Base-by-base conservation (phyloP, 164 flowering plant genomes). In the Cinnamomum micranthum region DNA sequence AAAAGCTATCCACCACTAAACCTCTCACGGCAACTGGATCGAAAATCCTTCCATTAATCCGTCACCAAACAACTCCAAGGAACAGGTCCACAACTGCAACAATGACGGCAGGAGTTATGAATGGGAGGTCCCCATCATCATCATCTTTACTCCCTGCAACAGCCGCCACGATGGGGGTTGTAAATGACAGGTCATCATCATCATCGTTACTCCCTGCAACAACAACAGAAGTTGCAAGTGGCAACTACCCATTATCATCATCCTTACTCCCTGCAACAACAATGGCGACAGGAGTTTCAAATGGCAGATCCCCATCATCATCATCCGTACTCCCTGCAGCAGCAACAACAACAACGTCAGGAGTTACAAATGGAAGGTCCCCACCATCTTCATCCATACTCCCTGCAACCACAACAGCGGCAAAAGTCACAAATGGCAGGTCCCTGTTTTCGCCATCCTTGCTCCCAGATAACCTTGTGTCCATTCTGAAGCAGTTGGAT, bases 21-120 rank as follows among this genome's bases (percentile, higher is more conserved):
- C 92, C 80, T 65, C 85, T 84, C 5, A 74, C 87, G 51, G 78
- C 81, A n/a, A 71, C 90, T 19, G 85, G 91, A 41, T 94, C 98
- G 12, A 92, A 81, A 82, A 91, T 94, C 68, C 92, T 94, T 20
- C 96, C 96, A n/a, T 82, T 94, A 62, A 85, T 94, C 80, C 85
- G 86, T 75, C 90, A 81, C 15, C 89, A 82, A 78, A 25, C 88
- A 25, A 75, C 79, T 74, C 77, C 81, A 74, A 82, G 86, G 28
- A 67, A 67, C 47, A 67, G 47, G 47, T 9, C n/a, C 35, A 67
- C 69, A 2, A 14, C 68, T 23, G 68, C 68, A 23, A 11, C 27
- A 28, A 7, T 9, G 10, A 41, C 10, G 47, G 47, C 47, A 41
- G 47, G 47, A 41, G 47, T 41, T 41, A 41, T 11, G 10, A 79